A percentile compares a stretch with the other conserved stretches of the same genome.
phyloP scores from a whole-genome alignment of 352 stramenopile genomes.

The Phytophthora megakarya region DNA sequence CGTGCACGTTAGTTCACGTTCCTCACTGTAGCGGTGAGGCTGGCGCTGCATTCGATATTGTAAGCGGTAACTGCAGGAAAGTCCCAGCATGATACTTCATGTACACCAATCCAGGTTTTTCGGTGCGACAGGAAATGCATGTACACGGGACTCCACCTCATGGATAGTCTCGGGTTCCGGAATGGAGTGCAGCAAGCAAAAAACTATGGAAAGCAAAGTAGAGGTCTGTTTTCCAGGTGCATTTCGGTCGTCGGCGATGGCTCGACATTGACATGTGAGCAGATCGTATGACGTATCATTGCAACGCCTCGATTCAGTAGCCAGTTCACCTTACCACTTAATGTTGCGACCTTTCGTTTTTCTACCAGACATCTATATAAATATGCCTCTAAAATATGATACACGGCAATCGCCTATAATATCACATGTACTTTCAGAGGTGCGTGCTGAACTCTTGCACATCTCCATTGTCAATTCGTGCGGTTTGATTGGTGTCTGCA shows the following conservation, averaged over 20 bases:
- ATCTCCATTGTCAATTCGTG: slow-evolving; percentile 27
- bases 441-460: slow-evolving; percentile 23
- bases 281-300: slow-evolving; percentile 28
- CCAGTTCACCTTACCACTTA: slow-evolving; percentile 24
- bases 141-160: neutral
- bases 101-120: slow-evolving; percentile 15
- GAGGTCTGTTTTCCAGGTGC: neutral
- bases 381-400: neutral
- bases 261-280: slow-evolving; percentile 5
- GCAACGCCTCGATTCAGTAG: slow-evolving; percentile 14
- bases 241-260: slow-evolving; percentile 1
- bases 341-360: slow-evolving; percentile 16
- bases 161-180: slow-evolving; percentile 22
- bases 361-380: neutral
- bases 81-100: neutral
- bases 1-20: slow-evolving; percentile 15
- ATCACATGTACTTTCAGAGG: slow-evolving; percentile 7
- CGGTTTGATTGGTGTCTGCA: slow-evolving; percentile 21
- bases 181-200: slow-evolving; percentile 3
- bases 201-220: slow-evolving; percentile 17
- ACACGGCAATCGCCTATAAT: neutral
- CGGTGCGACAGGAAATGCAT: slow-evolving; percentile 27
- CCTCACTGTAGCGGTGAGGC: neutral
- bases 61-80: neutral
- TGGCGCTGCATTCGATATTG: neutral